Evolutionary conservation across 164 flowering plant species (phyloP), one percentile per base, ranked within the genome.

Genomic region (Tinospora cordifolia): DNA sequence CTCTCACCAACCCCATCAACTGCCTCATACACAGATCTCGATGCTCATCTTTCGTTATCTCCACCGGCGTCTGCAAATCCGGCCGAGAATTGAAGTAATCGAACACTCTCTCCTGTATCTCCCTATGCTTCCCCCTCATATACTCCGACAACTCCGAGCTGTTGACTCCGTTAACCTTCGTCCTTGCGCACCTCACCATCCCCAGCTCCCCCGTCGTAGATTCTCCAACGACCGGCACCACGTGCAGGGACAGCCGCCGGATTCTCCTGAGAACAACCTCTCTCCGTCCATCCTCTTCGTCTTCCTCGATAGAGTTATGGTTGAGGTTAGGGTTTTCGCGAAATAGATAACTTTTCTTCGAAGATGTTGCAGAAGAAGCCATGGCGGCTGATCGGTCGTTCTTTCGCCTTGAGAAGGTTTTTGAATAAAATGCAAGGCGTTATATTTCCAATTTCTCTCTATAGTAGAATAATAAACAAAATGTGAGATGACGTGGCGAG

Each of bases 1-100:
- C 98, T 41, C 84, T 84, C 0, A 91, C 95, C 40, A 94, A 54
- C 17, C 83, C 97, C 6, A 80, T 8, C 38, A 94, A 83, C 84
- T 94, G 98, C 78, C 83, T 76, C 87, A 84, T 80, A 68, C 98
- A 94, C 10, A 94, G 88, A 79, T 91, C 93, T 15, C 97, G 72
- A 65, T 94, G 92, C 2, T 88, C 91, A 24, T 81, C 86, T 68
- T 68, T 88, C 1, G 83, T 83, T 14, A 94, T 90, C 83, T 90
- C 98, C 15, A 94, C 51, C 17, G 98, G 97, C 54, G 97, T 90
- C 67, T 82, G 95, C 13, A 94, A 84, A n/a, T 94, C 97, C 0
- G 98, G 95, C 75, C 96, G 72, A 11, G 91, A 71, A 8, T 85
- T 78, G 80, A 88, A 94, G 78, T 77, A 91, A 30, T 82, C 82